Conservation (phyloP, 306 rosid species). For the Casuarina equisetifolia region DNA sequence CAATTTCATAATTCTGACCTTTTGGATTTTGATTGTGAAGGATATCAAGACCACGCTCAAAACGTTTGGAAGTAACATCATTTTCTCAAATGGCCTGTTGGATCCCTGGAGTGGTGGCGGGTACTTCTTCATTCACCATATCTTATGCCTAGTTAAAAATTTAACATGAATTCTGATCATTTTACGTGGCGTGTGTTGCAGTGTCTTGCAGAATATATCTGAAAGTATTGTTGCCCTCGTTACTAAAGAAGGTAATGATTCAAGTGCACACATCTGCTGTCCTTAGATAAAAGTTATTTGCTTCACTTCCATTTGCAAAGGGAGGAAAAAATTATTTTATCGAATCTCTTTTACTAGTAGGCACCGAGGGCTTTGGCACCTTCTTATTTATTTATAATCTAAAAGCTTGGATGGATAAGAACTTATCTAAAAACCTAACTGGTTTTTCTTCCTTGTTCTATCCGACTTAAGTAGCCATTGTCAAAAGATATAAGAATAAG, state of each 20-base stretch:
- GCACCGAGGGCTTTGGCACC: neutral
- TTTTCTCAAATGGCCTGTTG: slow-evolving; percentile 81
- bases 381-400: neutral
- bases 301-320: slow-evolving; percentile 3
- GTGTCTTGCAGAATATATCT: slow-evolving; percentile 73
- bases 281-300: slow-evolving; percentile 2
- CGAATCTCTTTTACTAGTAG: neutral
- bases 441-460: neutral
- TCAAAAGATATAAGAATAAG: neutral
- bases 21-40: slow-evolving; percentile 39
- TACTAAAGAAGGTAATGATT: slow-evolving; percentile 64
- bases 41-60: slow-evolving; percentile 51
- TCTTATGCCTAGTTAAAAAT: slow-evolving; percentile 13
- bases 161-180: slow-evolving; percentile 10
- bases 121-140: slow-evolving; percentile 34
- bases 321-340: slow-evolving; percentile 2
- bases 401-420: neutral
- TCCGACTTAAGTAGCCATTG: neutral
- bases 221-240: slow-evolving; percentile 69
- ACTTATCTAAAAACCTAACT: neutral
- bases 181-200: slow-evolving; percentile 41
- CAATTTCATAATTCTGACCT: slow-evolving; percentile 17
- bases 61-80: slow-evolving; percentile 73
- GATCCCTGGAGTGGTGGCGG: slow-evolving; percentile 98
- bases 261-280: slow-evolving; percentile 1